These are phyloP conservation scores for Gastrodia elata DNA, from an alignment of 106 monocot genomes.

Conservation along the genomic window DNA sequence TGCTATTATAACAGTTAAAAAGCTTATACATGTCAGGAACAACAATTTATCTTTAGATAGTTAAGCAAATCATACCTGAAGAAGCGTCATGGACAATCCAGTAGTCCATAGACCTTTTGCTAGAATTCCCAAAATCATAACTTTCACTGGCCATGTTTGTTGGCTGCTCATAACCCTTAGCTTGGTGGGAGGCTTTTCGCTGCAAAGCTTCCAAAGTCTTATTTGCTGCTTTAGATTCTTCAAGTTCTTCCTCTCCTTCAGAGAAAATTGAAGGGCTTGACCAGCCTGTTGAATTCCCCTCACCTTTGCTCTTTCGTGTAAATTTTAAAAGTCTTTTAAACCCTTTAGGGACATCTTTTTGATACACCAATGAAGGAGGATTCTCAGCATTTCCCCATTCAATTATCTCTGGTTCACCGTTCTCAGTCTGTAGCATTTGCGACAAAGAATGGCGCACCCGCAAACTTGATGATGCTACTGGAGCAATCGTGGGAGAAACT, in stretches of 20 bases:
- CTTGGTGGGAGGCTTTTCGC: constrained; percentile 35
- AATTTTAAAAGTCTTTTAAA: constrained; percentile 92
- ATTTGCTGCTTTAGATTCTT: constrained; percentile 47
- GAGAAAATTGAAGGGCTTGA: constrained; percentile 67
- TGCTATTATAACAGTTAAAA: background rate
- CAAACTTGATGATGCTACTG: constrained; percentile 38
- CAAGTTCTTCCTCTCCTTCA: constrained; percentile 87
- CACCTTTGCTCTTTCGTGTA: constrained; percentile 78
- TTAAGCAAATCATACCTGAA: constrained; percentile 37
- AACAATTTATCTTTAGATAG: background rate
- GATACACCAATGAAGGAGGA: constrained; percentile 84
- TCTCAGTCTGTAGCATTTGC: constrained; percentile 93
- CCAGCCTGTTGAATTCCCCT: constrained; percentile 41
- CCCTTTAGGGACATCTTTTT: constrained; percentile 92
- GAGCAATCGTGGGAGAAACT: constrained; percentile 24
- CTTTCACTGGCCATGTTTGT: constrained; percentile 41
- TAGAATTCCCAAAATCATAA: constrained; percentile 56
- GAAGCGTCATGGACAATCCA: constrained; percentile 15
- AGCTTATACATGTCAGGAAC: background rate
- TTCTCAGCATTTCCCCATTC: constrained; percentile 99
- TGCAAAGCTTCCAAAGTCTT: constrained; percentile 39
- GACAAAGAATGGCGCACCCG: constrained; percentile 74
- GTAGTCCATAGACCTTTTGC: constrained; percentile 40
- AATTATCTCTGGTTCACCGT: constrained; percentile 61
- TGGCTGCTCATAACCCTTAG: constrained; percentile 33